A percentile compares a stretch with the other conserved stretches of the same genome.
These are phyloP conservation scores for Alnus glutinosa DNA, from an alignment of 306 rosid genomes.

Conservation along the genomic window DNA sequence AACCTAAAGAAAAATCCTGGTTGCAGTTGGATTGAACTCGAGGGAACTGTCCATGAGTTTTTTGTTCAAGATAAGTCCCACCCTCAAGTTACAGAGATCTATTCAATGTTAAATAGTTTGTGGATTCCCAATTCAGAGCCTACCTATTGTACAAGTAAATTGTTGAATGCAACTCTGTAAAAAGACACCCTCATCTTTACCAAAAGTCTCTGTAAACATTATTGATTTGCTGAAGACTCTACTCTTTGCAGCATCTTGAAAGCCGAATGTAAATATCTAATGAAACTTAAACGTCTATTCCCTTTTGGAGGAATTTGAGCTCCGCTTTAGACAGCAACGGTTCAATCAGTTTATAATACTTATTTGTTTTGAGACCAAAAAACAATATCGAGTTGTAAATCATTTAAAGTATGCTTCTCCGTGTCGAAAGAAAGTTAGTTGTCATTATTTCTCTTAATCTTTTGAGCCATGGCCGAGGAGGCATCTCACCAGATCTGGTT, in stretches of 20 bases:
- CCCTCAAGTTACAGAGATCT: slow-evolving; percentile 60
- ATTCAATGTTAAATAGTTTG: slow-evolving; percentile 51
- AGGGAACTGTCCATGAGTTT: slow-evolving; percentile 68
- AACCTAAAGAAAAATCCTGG: slow-evolving; percentile 60
- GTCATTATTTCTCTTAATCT: too few relatives aligned
- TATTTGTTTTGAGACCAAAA: too few relatives aligned
- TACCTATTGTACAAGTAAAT: slow-evolving; percentile 2
- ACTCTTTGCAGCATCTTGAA: neutral
- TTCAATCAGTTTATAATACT: too few relatives aligned
- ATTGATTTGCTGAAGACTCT: neutral
- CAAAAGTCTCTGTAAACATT: neutral
- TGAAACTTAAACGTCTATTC: neutral
- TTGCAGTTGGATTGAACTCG: slow-evolving; percentile 73
- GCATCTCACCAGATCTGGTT: too few relatives aligned
- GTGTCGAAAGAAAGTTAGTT: too few relatives aligned
- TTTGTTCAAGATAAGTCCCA: slow-evolving; percentile 63
- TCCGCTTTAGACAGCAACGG: too few relatives aligned
- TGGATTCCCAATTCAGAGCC: slow-evolving; percentile 30
- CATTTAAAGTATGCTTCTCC: too few relatives aligned
- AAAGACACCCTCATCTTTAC: neutral
- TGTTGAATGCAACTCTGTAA: slow-evolving; percentile 2
- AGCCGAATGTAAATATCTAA: neutral
- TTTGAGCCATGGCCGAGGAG: too few relatives aligned
- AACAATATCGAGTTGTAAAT: too few relatives aligned
- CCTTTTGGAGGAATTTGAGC: neutral